Conservation (phyloP, 2,329 filamentous ascomycete species). For the Madurella fahalii region DNA sequence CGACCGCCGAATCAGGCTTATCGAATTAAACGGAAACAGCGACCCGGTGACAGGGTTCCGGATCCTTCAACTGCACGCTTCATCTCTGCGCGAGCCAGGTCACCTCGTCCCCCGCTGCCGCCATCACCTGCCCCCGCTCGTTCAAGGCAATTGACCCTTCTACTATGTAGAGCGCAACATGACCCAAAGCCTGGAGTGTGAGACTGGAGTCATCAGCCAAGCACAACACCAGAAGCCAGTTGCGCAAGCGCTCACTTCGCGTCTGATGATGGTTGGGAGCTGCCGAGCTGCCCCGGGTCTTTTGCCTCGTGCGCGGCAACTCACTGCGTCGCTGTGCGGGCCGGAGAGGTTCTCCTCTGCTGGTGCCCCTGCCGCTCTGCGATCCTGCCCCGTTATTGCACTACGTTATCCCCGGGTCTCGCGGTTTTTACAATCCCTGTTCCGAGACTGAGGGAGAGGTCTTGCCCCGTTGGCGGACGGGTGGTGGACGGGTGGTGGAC, state of each 20-base stretch:
- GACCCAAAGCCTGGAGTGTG: too few relatives aligned
- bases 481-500: neutral
- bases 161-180: too few relatives aligned
- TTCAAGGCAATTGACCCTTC: too few relatives aligned
- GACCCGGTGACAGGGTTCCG: slow-evolving; percentile 17
- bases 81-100: slow-evolving; percentile 11
- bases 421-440: neutral
- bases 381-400: slow-evolving; percentile 17
- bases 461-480: too few relatives aligned
- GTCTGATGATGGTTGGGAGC: neutral
- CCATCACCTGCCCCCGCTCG: neutral
- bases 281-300: neutral
- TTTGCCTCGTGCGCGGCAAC: neutral
- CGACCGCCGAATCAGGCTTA: slow-evolving; percentile 1
- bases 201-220: too few relatives aligned
- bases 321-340: neutral
- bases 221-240: too few relatives aligned
- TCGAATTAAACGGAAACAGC: slow-evolving; percentile 21
- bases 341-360: neutral
- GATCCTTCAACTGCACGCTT: slow-evolving; percentile 23
- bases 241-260: too few relatives aligned
- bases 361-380: neutral
- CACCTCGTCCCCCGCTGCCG: neutral
- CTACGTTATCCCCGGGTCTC: neutral
- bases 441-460: neutral